These are phyloP conservation scores for Coprinopsis sp. DNA, from an alignment of 768 basidiomycete species.

Conservation along the genomic window DNA sequence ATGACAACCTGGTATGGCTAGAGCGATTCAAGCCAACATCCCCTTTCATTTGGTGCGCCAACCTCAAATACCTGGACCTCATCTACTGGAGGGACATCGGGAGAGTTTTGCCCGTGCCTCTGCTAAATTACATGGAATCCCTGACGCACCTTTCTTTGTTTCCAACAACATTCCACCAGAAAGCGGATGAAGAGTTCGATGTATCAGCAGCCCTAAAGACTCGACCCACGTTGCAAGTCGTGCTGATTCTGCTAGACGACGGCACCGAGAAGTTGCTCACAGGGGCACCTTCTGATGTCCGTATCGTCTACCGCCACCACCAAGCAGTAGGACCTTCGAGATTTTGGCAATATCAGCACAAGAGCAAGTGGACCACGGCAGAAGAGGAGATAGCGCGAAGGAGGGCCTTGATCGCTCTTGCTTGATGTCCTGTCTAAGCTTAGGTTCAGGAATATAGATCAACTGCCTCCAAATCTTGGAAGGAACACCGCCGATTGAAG, in stretches of 20 bases:
- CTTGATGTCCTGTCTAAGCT: no score
- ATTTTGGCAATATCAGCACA: no score
- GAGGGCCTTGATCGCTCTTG: no score
- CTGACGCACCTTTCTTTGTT: slow-evolving; percentile 32
- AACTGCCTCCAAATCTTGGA: no score
- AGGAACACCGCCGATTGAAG: no score
- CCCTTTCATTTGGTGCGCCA: slow-evolving; percentile 20
- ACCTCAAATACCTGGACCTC: slow-evolving; percentile 34
- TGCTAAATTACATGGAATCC: slow-evolving; percentile 21
- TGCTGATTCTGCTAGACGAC: slow-evolving; percentile 26
- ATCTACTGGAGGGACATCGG: slow-evolving; percentile 31
- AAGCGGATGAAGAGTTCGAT: slow-evolving; percentile 17
- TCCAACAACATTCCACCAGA: slow-evolving; percentile 20
- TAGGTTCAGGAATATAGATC: no score
- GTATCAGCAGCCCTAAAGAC: slow-evolving; percentile 22
- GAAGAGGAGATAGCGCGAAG: no score
- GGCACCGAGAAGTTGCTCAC: no score
- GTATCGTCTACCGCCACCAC: no score
- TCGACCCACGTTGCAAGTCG: slow-evolving; percentile 21
- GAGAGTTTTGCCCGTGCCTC: slow-evolving; percentile 20
- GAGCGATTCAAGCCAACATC: slow-evolving; percentile 3
- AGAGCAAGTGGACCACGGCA: no score
- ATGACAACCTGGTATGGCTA: slow-evolving; percentile 21
- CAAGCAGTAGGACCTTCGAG: no score
- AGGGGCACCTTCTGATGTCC: no score